These are phyloP conservation scores for Botrytis pseudocinerea DNA, from an alignment of 2,329 filamentous ascomycete species.

Conservation along the genomic window DNA sequence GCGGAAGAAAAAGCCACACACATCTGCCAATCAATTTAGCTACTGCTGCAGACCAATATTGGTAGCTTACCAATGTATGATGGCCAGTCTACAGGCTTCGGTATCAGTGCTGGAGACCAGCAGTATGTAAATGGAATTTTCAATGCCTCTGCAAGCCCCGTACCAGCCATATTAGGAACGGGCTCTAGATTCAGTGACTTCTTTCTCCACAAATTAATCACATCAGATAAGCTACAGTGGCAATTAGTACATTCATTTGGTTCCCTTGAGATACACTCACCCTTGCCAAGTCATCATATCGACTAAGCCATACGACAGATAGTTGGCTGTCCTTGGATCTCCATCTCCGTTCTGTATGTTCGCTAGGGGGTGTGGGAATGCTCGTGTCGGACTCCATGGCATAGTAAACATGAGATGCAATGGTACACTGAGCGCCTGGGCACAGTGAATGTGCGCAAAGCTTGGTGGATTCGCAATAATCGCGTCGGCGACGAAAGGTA, in stretches of 20 bases:
- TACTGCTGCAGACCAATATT: background rate
- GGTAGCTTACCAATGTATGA: background rate
- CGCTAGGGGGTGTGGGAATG: background rate
- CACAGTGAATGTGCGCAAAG: background rate
- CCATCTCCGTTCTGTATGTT: background rate
- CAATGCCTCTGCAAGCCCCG: background rate
- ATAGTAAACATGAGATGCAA: background rate
- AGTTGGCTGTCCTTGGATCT: background rate
- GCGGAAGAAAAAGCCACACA: background rate
- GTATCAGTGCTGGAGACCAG: background rate
- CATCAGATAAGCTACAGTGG: background rate
- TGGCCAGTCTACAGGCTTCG: background rate
- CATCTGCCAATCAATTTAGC: background rate
- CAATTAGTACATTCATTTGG: background rate
- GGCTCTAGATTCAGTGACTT: background rate
- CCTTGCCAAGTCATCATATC: background rate
- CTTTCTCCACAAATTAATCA: background rate
- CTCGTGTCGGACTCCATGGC: slow-evolving; percentile 1
- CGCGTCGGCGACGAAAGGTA: background rate
- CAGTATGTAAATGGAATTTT: background rate
- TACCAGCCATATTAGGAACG: background rate
- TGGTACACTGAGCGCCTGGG: background rate
- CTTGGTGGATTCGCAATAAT: background rate
- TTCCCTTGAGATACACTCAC: background rate
- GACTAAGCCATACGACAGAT: background rate